A percentile compares a stretch with the other conserved stretches of the same genome.
Conservation (phyloP, 768 basidiomycete genomes). For the Phylloporus rhodoxanthus region DNA sequence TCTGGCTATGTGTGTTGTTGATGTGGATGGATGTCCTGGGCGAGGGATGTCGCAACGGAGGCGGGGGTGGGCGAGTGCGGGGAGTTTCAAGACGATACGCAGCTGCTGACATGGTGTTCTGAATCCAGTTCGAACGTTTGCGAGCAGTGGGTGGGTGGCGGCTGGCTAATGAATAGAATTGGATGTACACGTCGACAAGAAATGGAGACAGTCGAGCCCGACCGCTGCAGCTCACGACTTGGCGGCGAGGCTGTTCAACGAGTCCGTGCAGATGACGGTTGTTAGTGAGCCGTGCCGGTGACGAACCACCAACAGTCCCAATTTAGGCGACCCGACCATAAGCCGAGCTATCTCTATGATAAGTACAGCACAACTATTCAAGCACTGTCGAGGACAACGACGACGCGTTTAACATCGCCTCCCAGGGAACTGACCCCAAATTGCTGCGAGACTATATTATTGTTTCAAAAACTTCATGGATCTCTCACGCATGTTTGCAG, state of each 20-base stretch:
- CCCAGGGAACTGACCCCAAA: neutral
- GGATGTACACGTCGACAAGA: conserved; percentile 19
- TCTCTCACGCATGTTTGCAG: conserved; percentile 9
- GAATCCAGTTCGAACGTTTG: conserved; percentile 32
- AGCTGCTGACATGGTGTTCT: conserved; percentile 48
- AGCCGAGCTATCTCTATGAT: no score
- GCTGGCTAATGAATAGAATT: conserved; percentile 12
- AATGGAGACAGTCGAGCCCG: conserved; percentile 3
- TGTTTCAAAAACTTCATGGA: no score
- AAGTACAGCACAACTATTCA: no score
- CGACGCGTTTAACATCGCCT: neutral
- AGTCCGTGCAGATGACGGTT: conserved; percentile 17
- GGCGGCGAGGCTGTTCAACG: conserved; percentile 4
- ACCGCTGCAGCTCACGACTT: conserved; percentile 7
- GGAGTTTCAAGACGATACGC: conserved; percentile 63
- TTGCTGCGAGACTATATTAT: no score
- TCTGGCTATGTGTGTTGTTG: conserved; percentile 44
- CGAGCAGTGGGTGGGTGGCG: conserved; percentile 7
- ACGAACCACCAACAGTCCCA: conserved; percentile 22
- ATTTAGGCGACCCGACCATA: conserved; percentile 16
- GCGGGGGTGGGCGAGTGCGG: conserved; percentile 51
- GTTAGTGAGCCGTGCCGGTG: conserved; percentile 26
- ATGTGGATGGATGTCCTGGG: conserved; percentile 40
- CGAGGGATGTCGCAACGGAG: conserved; percentile 51
- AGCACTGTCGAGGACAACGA: no score